Evolutionary conservation across 306 rosid species (phyloP).

Genomic region (Boehmeria nivea): DNA sequence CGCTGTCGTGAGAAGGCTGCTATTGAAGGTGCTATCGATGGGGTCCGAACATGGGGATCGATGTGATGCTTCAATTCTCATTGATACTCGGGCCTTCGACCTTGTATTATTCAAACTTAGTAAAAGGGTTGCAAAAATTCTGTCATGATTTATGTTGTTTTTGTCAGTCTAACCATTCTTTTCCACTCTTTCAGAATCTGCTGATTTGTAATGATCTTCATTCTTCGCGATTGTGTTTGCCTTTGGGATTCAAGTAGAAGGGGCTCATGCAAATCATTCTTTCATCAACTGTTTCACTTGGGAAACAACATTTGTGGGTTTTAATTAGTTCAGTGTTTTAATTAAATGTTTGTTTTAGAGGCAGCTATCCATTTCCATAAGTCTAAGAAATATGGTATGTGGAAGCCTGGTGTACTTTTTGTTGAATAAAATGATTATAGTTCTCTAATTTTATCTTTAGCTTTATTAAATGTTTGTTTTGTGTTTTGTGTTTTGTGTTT

Average conservation of each 20-base stretch:
- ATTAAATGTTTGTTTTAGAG: slow-evolving; percentile 2
- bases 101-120: slow-evolving; percentile 34
- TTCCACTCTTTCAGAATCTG: slow-evolving; percentile 26
- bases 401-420: slow-evolving; percentile 2
- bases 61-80: slow-evolving; percentile 34
- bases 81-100: slow-evolving; percentile 27
- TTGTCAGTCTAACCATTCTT: slow-evolving; percentile 30
- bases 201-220: slow-evolving; percentile 24
- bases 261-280: slow-evolving; percentile 19
- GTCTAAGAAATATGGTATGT: not conserved
- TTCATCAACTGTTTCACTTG: slow-evolving; percentile 18
- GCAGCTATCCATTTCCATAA: slow-evolving; percentile 17
- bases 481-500: too few species aligned
- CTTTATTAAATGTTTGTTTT: too few species aligned
- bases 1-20: slow-evolving; percentile 9
- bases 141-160: slow-evolving; percentile 15
- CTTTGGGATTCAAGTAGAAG: slow-evolving; percentile 19
- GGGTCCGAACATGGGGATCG: slow-evolving; percentile 18
- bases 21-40: slow-evolving; percentile 5
- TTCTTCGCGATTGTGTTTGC: slow-evolving; percentile 10
- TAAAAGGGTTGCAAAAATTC: slow-evolving; percentile 25
- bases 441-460: not conserved
- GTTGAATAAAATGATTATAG: slow-evolving; percentile 13
- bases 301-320: slow-evolving; percentile 10
- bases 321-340: not conserved